Evolutionary conservation across 306 rosid genomes (phyloP), one percentile per base, ranked within the genome.

Genomic region (Boehmeria nivea): DNA sequence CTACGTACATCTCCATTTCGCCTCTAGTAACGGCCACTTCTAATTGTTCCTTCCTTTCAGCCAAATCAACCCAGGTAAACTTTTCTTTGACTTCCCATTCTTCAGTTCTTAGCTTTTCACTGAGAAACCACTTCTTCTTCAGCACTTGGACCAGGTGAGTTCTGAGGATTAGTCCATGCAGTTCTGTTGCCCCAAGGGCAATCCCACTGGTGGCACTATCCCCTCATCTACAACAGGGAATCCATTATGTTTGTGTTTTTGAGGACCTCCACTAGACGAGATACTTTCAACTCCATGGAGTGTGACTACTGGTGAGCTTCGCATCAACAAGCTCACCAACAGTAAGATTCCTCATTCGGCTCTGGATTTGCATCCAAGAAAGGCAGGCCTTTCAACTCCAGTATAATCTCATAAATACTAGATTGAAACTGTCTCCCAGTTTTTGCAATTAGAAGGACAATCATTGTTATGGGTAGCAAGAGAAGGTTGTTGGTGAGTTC

Each of bases 391-490:
- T 86, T 89, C 33, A 86, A 58, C 63, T 86, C 87, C 49, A 89
- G 83, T 65, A 89, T 89, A 39, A 86, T 86, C 37, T 89, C 97
- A 33, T 89, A 89, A 72, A 89, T 83, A 75, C 95, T 89, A 80
- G 95, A 67, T 89, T 89, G 73, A 89, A 85, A 75, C 85, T 60
- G 67, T 89, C 97, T 54, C 97, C 97, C 95, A 12, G 94, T 81
- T 72, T 89, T 89, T 47, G 95, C 74, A 56, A 86, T 81, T 22
- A 89, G 74, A 69, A 86, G 95, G 56, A 89, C 97, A 53, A 89
- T 68, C 97, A 89, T 89, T 34, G 97, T 89, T 19, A 89, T 86
- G 60, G 97, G 95, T 37, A 89, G 81, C 34, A 89, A 75, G 25
- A 81, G 94, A 49, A 89, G 95, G 59, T 89, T 89, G 76, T 84